Evolutionary conservation across 805 yeast genomes (phyloP), one percentile per base, ranked within the genome.

Genomic region (Pichia nakasei): DNA sequence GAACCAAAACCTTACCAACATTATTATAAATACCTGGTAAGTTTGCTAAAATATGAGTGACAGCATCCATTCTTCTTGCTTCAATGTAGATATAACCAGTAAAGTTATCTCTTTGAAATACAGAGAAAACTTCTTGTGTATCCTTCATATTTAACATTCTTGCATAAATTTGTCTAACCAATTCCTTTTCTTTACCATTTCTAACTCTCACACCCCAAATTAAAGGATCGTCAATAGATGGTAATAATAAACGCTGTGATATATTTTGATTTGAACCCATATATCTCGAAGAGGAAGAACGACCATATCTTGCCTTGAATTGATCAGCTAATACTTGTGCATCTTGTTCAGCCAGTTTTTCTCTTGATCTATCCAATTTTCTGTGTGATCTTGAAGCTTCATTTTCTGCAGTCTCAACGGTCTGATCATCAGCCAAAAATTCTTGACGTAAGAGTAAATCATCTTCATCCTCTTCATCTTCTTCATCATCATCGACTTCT

Each of bases 401-500:
- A n/a, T 68, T 78, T 29, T 73, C 83, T 32, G 74, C 78, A 7
- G 39, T 22, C 9, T 43, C 49, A 9, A 39, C 22, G 17, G 22
- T 22, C 41, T 78, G 84, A 51, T 85, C 95, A 50, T 78, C 85
- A 2, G 85, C 78, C 51, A 85, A 78, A 59, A 85, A 85, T 57
- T 87, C 91, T 60, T 83, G 94, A 56, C 87, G 78, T 37, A 83
- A 77, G 26, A 85, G 67, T 50, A 85, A 97, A n/a, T 94, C 89
- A 53, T 83, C 97, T 50, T 91, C 97, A 48, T 89, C 97, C 49
- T 87, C 91, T 26, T 80, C 78, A 36, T 84, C 94, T 52, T 91
- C 97, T 44, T 93, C 97, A 52, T 93, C 97, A 48, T 91, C 97
- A 63, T 91, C 95, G 46, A 93, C 98, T 63, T 91, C 97, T 47